Evolutionary conservation across 2,329 filamentous ascomycete genomes (phyloP), one percentile per base, ranked within the genome.

Genomic region (Ophiostoma australiae): DNA sequence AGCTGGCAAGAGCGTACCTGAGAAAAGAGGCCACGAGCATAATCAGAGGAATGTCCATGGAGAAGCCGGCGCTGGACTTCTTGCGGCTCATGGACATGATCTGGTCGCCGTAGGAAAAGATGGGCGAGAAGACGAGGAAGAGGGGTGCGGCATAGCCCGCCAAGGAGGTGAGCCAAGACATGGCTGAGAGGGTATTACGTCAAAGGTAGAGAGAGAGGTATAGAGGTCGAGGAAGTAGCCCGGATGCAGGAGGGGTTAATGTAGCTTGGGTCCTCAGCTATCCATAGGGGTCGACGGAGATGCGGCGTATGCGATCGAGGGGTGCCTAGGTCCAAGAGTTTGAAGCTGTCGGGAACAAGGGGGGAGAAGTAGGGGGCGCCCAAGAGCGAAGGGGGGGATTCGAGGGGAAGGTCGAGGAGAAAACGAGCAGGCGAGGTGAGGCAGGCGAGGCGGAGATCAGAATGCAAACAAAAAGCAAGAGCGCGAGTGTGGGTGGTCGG

Each of bases 11-110:
- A 37, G 72, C 81, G 67, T 77, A 90, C 87, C 88, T 87, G 70
- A 90, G 80, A 70, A 91, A 80, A 3, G 88, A 91, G 37, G 89
- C 87, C 70, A 90, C 84, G 69, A 91, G 85, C 89, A 91, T 91
- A 73, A 91, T 91, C 71, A 91, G 81, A 41, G 89, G 89, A 65
- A 90, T 91, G 76, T 91, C 89, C 73, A 91, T 83, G 23, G 89
- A 91, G 80, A 75, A 75, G 8, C 73, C 74, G 0, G 73, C 73
- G 70, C 88, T 90, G 63, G 87, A 88, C 78, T 86, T 88, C 71
- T 81, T 83, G 75, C 85, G 82, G 76, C 89, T 84, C 85, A 91
- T 91, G 48, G 88, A 85, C 67, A 87, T 77, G 35, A 86, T 87
- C 80, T 90, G 88, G 80, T 90, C 88, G 76, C 84, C 84, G 78